phyloP scores from a whole-genome alignment of 2,329 filamentous ascomycete species.

The Epichloe glyceriae region DNA sequence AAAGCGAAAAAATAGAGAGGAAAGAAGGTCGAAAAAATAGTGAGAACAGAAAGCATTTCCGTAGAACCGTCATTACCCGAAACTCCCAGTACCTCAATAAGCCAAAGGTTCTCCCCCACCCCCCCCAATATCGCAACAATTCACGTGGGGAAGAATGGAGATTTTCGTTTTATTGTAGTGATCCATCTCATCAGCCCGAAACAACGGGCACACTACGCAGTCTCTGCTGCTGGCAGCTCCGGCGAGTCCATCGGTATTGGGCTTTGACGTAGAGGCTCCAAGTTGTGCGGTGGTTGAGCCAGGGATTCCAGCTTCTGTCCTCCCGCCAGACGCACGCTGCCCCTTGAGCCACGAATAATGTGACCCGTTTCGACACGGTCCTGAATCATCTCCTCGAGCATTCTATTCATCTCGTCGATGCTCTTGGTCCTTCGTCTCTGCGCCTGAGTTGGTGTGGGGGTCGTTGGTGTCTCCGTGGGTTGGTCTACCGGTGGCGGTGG shows the following conservation, averaged over 20 bases:
- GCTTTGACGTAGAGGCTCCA: constrained; percentile 28
- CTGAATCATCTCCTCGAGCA: constrained; percentile 94
- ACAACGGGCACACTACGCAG: constrained; percentile 9
- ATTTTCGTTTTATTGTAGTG: not conserved
- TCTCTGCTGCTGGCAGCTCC: constrained; percentile 15
- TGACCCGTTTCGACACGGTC: constrained; percentile 70
- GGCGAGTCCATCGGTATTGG: constrained; percentile 16
- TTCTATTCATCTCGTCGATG: constrained; percentile 83
- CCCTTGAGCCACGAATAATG: constrained; percentile 51
- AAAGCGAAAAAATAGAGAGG: not conserved
- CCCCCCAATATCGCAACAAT: not conserved
- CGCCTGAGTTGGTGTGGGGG: constrained; percentile 13
- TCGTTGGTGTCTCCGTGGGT: constrained; percentile 7
- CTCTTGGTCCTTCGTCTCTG: constrained; percentile 49
- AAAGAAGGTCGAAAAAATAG: not conserved
- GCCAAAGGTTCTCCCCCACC: not conserved
- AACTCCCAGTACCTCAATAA: constrained; percentile 7
- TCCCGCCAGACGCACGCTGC: constrained; percentile 48
- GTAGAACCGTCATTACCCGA: constrained; percentile 4
- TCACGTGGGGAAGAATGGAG: no score
- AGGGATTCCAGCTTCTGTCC: constrained; percentile 28
- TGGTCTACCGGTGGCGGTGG: constrained; percentile 10
- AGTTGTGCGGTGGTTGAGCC: constrained; percentile 19
- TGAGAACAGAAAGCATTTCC: constrained; percentile 3
- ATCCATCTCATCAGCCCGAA: not conserved